phyloP scores from a whole-genome alignment of 2,329 filamentous ascomycete species.

The Gyromitra esculenta region DNA sequence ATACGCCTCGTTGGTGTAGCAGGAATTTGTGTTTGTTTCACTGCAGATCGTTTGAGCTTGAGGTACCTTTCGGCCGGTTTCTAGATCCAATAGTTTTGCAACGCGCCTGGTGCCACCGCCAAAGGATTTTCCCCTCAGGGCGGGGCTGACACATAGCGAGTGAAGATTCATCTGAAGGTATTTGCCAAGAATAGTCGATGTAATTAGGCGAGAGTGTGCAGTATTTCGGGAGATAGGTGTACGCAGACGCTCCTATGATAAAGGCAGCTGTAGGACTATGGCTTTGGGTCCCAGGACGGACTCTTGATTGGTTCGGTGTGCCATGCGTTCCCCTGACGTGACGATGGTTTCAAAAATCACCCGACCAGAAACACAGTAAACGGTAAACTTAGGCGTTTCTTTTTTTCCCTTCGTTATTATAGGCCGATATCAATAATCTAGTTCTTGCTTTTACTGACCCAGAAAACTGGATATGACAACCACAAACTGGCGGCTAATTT shows the following conservation, averaged over 20 bases:
- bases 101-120: background rate
- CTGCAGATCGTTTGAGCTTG: constrained; percentile 4
- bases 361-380: constrained; percentile 40
- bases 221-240: constrained; percentile 4
- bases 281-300: background rate
- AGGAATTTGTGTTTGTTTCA: constrained; percentile 26
- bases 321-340: constrained; percentile 5
- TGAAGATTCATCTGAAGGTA: constrained; percentile 12
- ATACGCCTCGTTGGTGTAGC: background rate
- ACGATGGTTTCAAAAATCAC: constrained; percentile 25
- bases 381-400: constrained; percentile 17
- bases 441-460: constrained; percentile 14
- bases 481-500: constrained; percentile 9
- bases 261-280: background rate
- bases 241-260: background rate
- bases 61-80: constrained; percentile 25
- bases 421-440: background rate
- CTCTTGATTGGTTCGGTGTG: constrained; percentile 18
- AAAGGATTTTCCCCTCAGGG: background rate
- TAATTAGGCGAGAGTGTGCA: constrained; percentile 8
- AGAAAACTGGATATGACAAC: constrained; percentile 19
- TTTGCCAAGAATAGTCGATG: constrained; percentile 1
- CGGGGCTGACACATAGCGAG: constrained; percentile 28
- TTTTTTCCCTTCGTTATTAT: background rate
- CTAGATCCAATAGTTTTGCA: constrained; percentile 1